A percentile compares a stretch with the other conserved stretches of the same genome.
Conservation (phyloP, 1,139 yeast genomes). For the Wickerhamomyces sp. region DNA sequence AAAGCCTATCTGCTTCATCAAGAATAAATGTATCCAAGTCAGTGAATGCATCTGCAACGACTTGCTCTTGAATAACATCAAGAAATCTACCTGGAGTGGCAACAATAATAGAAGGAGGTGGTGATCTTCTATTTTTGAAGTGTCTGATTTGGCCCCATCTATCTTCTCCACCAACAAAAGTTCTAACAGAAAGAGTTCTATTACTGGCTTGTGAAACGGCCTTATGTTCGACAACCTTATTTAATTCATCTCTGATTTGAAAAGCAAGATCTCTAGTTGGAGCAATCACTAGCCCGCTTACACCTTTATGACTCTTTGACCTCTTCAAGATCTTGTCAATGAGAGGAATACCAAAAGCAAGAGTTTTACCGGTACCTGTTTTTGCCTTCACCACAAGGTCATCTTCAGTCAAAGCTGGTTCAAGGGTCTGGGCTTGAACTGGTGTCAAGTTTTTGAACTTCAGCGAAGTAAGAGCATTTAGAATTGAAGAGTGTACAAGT, state of each 20-base stretch:
- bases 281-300: slow-evolving; percentile 65
- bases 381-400: slow-evolving; percentile 86
- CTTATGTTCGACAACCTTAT: slow-evolving; percentile 34
- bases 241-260: slow-evolving; percentile 70
- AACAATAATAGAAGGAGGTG: slow-evolving; percentile 53
- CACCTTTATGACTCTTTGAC: slow-evolving; percentile 29
- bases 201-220: slow-evolving; percentile 29
- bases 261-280: slow-evolving; percentile 92
- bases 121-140: slow-evolving; percentile 21
- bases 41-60: slow-evolving; percentile 45
- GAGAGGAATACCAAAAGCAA: slow-evolving; percentile 80
- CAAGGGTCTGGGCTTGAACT: slow-evolving; percentile 70
- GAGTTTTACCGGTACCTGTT: slow-evolving; percentile 94
- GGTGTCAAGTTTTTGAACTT: slow-evolving; percentile 57
- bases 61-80: slow-evolving; percentile 47
- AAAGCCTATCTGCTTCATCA: slow-evolving; percentile 85
- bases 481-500: slow-evolving; percentile 13
- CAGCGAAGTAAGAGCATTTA: slow-evolving; percentile 34
- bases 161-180: slow-evolving; percentile 47
- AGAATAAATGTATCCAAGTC: slow-evolving; percentile 61
- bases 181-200: slow-evolving; percentile 28
- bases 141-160: slow-evolving; percentile 32
- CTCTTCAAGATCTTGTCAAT: slow-evolving; percentile 48
- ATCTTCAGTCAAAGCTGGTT: slow-evolving; percentile 55
- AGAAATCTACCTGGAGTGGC: slow-evolving; percentile 89